phyloP scores from a whole-genome alignment of 2,329 filamentous ascomycete genomes.

The Trichoderma gracile region DNA sequence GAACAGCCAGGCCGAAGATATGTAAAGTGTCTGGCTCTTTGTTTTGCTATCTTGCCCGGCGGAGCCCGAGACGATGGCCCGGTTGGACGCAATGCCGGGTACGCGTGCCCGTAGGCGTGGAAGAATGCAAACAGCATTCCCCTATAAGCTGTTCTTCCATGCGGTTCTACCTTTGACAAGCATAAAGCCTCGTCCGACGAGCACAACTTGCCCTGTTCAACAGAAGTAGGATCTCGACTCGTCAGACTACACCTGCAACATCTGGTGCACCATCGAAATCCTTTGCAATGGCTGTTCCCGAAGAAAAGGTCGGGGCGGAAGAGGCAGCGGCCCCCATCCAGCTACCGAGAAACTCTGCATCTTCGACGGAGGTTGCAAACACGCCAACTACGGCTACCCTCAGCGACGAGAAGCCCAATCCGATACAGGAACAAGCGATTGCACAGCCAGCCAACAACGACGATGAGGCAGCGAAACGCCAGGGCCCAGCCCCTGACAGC shows the following conservation, averaged over 20 bases:
- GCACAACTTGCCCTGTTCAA: neutral
- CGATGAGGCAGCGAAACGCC: conserved; percentile 27
- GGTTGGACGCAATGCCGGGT: neutral
- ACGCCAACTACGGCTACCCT: neutral
- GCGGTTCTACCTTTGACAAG: neutral
- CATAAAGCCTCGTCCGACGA: neutral
- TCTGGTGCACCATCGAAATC: neutral
- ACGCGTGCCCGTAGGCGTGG: neutral
- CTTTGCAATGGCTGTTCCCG: conserved; percentile 1
- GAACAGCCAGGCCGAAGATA: neutral
- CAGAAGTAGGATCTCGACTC: neutral
- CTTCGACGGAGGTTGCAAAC: neutral
- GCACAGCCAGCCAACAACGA: conserved; percentile 17
- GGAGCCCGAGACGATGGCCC: neutral
- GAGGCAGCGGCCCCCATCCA: neutral
- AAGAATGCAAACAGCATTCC: neutral
- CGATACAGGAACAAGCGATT: neutral
- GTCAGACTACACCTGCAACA: neutral
- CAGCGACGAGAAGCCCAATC: neutral
- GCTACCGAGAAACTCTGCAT: neutral
- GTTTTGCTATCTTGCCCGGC: neutral
- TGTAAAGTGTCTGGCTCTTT: neutral
- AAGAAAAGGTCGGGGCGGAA: conserved; percentile 6
- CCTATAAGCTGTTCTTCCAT: neutral
- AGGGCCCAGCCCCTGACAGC: conserved; percentile 32